Evolutionary conservation across 164 flowering plant species (phyloP), one percentile per base, ranked within the genome.

Genomic region (Sedum album): DNA sequence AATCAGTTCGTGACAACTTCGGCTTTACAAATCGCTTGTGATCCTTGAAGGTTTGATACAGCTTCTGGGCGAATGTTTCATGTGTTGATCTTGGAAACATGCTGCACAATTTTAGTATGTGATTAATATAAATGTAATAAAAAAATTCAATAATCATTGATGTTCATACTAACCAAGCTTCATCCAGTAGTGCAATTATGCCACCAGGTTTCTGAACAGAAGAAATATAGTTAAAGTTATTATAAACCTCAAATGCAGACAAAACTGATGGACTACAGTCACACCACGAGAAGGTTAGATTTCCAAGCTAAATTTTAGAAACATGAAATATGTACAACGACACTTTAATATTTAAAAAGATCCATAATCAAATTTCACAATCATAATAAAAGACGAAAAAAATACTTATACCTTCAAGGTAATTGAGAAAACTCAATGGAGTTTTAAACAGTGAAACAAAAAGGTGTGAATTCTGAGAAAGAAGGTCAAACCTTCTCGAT

Each of bases 1-100:
- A 84, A 78, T 80, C 87, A 39, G 77, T 75, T 0, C 66, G 85
- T 44, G 87, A 73, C 69, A 84, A 73, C 65, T 84, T 84, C 68
- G 87, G 87, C 77, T 84, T 84, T 67, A 74, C 76, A 66, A 84
- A 82, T 30, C 87, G 85, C 39, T 79, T 80, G 64, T 84, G 78
- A 31, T 76, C 77, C 49, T 80, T 80, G 66, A 82, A 80, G 35
- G 85, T 80, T 70, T 80, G 85, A 66, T 84, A 84, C 33, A 84
- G 79, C 76, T 82, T 84, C 28, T 77, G 68, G 2, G 87, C 78
- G 68, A 84, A 84, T 57, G 87, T 84, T 26, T 82, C 87, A 70
- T 82, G 74, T 28, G 87, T 84, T 71, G 87, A 82, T 77, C 81
- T 79, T 10, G 87, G 87, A 68, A 84, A 84, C 87, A 84, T 84